A percentile compares a stretch with the other conserved stretches of the same genome.
These are phyloP conservation scores for Talinum fruticosum DNA, from an alignment of 148 eudicot species.

Conservation along the genomic window DNA sequence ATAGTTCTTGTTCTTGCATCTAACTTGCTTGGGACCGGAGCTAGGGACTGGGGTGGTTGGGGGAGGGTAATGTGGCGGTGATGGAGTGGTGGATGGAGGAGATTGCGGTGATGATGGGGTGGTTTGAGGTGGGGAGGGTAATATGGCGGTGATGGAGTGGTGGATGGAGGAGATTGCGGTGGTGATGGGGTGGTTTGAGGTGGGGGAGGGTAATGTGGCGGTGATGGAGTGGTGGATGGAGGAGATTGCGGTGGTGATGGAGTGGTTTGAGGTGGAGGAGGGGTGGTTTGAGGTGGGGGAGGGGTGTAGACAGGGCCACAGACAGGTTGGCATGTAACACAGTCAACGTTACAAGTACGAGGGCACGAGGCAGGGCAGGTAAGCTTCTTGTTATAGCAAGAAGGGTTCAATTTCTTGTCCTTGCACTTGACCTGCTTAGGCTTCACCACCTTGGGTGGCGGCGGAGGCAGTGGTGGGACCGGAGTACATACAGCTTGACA, in stretches of 20 bases:
- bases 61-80: too few relatives aligned
- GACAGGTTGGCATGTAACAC: not conserved
- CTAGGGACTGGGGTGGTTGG: too few relatives aligned
- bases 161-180: too few relatives aligned
- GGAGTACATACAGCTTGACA: conserved; percentile 1
- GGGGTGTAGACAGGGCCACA: not conserved
- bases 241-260: conserved; percentile 1
- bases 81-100: too few relatives aligned
- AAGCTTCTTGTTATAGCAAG: conserved; percentile 1
- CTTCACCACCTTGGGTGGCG: conserved; percentile 2
- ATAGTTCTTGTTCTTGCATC: conserved; percentile 32
- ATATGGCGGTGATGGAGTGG: too few relatives aligned
- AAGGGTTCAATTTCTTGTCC: not conserved
- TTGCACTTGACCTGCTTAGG: not conserved
- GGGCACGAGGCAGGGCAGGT: conserved; percentile 1
- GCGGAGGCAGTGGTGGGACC: not conserved
- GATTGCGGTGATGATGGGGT: too few relatives aligned
- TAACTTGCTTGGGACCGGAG: conserved; percentile 29
- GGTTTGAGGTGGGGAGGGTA: too few relatives aligned
- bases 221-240: not conserved
- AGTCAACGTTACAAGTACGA: conserved; percentile 2
- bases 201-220: too few relatives aligned
- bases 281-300: conserved; percentile 5
- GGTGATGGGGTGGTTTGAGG: too few relatives aligned
- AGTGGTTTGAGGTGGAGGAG: too few relatives aligned